Conservation (phyloP, 306 rosid genomes). For the Fragaria vesca region DNA sequence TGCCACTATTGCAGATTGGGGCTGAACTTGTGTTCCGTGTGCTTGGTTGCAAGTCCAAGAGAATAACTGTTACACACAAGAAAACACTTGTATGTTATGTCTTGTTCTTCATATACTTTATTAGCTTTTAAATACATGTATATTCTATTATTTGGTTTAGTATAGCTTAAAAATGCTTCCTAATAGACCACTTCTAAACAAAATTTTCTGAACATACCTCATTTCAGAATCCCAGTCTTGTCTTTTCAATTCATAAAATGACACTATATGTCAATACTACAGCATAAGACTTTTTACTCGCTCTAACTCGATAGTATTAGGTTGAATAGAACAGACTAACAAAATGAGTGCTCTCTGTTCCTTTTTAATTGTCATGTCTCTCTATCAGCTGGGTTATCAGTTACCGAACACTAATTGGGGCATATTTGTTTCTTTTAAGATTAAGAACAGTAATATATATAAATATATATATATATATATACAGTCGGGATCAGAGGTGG, state of each 20-base stretch:
- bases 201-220: not conserved
- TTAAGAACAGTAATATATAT: not conserved
- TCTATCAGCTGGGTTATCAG: not conserved
- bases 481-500: too few relatives aligned
- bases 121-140: not conserved
- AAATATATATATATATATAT: too few relatives aligned
- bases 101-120: not conserved
- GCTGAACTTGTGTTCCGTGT: constrained; percentile 85
- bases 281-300: not conserved
- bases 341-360: not conserved
- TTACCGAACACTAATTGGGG: not conserved
- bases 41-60: constrained; percentile 95
- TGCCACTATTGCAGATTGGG: constrained; percentile 61
- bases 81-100: constrained; percentile 73
- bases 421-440: not conserved
- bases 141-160: not conserved
- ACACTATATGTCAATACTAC: not conserved
- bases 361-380: not conserved
- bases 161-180: not conserved
- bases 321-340: not conserved
- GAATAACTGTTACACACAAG: constrained; percentile 94
- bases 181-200: not conserved
- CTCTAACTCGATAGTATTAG: not conserved
- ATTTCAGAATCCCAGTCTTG: not conserved
- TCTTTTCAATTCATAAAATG: not conserved